Evolutionary conservation across 495 filamentous ascomycete species (phyloP), one percentile per base, ranked within the genome.

Genomic region (Podospora tetraspora): DNA sequence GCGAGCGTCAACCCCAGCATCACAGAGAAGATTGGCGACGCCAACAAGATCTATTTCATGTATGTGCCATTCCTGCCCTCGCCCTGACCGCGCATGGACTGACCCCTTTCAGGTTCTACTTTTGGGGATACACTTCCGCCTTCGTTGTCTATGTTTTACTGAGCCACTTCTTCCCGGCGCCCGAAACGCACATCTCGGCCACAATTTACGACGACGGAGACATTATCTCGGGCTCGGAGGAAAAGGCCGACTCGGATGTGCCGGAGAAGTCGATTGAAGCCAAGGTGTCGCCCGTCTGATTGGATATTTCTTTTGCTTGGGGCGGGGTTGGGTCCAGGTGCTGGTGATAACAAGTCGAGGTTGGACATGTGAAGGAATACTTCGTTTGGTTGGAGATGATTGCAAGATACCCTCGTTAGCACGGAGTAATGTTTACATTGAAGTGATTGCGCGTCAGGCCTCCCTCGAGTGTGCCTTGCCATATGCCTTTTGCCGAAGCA

Each of bases 71-170:
- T 70, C 5, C 19, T 52, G 16, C 43, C 19, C 1, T 52, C 6
- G 16, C 2, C 37, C 5, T 19, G 37, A 5, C 16, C 16, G 19
- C 12, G 6, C 43, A 52, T 19, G 7, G 5, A n/a, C 43, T 52
- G 16, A 52, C 43, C 19, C 1, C 19, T 52, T 2, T 2, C 43
- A 52, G 43, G 43, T 52, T 52, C 16, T 52, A 52, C 2, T 52
- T 82, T 19, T 78, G 75, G 72, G 80, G 79, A 11, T 81, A 79
- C 67, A 78, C 71, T 12, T 76, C 73, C 58, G 78, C 77, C 3
- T 82, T 81, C 57, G 52, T 75, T 1, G 58, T 78, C 7, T 81
- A 81, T 29, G 64, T 27, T 21, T 13, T 67, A 1, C 69, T 82
- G 13, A 75, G 67, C 52, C 65, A 75, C 62, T 77, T 81, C 68